Evolutionary conservation across 2,329 filamentous ascomycete species (phyloP).

Genomic region (Botrytis cinerea): DNA sequence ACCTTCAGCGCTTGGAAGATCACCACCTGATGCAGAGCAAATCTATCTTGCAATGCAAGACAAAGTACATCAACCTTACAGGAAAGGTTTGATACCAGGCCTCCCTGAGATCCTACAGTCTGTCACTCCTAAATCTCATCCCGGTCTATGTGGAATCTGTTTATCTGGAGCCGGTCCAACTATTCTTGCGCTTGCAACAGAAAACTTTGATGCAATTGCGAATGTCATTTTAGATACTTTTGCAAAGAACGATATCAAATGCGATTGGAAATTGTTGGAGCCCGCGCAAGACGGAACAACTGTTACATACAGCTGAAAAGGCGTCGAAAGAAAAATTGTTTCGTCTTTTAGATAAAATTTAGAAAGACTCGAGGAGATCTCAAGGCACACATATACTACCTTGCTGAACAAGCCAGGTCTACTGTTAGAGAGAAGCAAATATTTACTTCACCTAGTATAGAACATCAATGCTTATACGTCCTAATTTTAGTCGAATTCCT

Average conservation of each 20-base stretch:
- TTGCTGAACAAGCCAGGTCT: slow-evolving; percentile 12
- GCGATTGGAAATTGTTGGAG: slow-evolving; percentile 84
- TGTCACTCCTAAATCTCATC: slow-evolving; percentile 84
- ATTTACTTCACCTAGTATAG: not conserved
- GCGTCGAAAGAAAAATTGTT: not conserved
- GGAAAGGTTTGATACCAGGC: slow-evolving; percentile 86
- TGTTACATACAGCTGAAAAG: slow-evolving; percentile 37
- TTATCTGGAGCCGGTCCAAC: slow-evolving; percentile 93
- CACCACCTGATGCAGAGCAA: slow-evolving; percentile 86
- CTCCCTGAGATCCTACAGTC: slow-evolving; percentile 87
- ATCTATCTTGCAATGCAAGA: slow-evolving; percentile 99
- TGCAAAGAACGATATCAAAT: slow-evolving; percentile 70
- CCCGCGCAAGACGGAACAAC: slow-evolving; percentile 69
- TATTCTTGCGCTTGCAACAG: slow-evolving; percentile 87
- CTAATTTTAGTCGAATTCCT: slow-evolving; percentile 2
- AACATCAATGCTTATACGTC: not conserved
- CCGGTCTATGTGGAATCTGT: slow-evolving; percentile 89
- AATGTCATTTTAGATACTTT: slow-evolving; percentile 75
- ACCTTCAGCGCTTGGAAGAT: slow-evolving; percentile 84
- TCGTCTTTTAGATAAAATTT: not conserved
- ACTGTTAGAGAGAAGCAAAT: not conserved
- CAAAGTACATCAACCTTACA: slow-evolving; percentile 95
- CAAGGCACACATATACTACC: not conserved
- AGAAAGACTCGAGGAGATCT: not conserved
- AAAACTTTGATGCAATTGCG: slow-evolving; percentile 87